Conservation (phyloP, 306 rosid genomes). For the Mimosa pudica region DNA sequence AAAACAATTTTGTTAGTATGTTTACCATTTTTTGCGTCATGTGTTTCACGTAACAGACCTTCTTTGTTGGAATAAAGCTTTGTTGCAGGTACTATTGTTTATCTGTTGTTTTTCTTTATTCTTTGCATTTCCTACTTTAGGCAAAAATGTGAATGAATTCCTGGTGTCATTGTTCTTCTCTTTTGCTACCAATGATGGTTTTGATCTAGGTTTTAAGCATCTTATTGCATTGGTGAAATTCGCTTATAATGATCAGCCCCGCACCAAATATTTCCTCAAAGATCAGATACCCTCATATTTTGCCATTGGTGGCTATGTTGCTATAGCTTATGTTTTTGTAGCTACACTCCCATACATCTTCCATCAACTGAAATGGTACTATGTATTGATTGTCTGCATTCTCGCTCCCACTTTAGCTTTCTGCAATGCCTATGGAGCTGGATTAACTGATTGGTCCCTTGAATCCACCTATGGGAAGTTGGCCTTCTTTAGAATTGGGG, state of each 20-base stretch:
- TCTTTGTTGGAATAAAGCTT: too few relatives aligned
- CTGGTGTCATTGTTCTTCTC: too few relatives aligned
- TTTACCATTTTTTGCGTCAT: too few relatives aligned
- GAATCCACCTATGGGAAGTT: constrained; percentile 56
- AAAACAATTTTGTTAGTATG: too few relatives aligned
- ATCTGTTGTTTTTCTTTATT: too few relatives aligned
- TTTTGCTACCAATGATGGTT: too few relatives aligned
- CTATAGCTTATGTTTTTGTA: constrained; percentile 45
- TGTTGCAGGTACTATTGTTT: too few relatives aligned
- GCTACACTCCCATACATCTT: constrained; percentile 51
- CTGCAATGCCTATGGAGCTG: constrained; percentile 59
- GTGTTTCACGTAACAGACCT: too few relatives aligned
- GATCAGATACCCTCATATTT: constrained; percentile 53
- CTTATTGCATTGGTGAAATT: too few relatives aligned
- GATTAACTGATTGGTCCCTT: constrained; percentile 61
- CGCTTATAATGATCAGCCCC: constrained; percentile 53
- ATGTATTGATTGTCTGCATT: constrained; percentile 49
- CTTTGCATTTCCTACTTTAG: too few relatives aligned
- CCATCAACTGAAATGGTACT: constrained; percentile 55
- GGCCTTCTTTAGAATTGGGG: constrained; percentile 59
- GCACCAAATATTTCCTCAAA: constrained; percentile 48
- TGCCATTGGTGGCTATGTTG: constrained; percentile 54
- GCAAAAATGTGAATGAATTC: too few relatives aligned
- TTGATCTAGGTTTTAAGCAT: too few relatives aligned
- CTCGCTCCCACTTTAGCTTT: constrained; percentile 57